A percentile compares a stretch with the other conserved stretches of the same genome.
Evolutionary conservation across 2,329 filamentous ascomycete species (phyloP).

Genomic region (Microdochium nivale): DNA sequence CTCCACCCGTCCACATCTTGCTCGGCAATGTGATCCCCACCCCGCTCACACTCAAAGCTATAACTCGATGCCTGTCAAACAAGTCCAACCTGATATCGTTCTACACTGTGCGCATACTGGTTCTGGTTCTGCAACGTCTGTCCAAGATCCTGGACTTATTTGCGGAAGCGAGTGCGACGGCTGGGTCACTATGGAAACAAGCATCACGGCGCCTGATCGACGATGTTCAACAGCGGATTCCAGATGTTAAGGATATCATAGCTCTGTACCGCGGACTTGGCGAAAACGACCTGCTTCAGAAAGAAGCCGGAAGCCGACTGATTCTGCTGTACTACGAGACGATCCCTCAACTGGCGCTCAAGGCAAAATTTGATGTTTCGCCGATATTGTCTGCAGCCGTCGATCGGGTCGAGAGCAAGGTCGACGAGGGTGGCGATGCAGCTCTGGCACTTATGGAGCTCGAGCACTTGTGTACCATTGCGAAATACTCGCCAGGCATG

Average conservation of each 20-base stretch:
- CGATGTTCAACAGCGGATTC: conserved; percentile 71
- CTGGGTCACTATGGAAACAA: conserved; percentile 57
- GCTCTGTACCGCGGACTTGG: conserved; percentile 61
- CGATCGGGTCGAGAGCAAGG: conserved; percentile 46
- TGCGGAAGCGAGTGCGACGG: conserved; percentile 28
- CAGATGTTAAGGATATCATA: conserved; percentile 74
- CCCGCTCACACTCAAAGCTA: conserved; percentile 69
- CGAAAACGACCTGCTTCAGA: conserved; percentile 62
- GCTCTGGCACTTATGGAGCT: conserved; percentile 63
- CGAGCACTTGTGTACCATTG: conserved; percentile 73
- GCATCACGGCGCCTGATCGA: conserved; percentile 59
- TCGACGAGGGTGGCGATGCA: conserved; percentile 37
- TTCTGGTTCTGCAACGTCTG: conserved; percentile 73
- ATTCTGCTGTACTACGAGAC: conserved; percentile 79
- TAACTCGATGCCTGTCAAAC: conserved; percentile 71
- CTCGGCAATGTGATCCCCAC: conserved; percentile 82
- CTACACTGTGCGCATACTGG: conserved; percentile 73
- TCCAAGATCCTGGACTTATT: conserved; percentile 54
- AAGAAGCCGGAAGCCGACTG: conserved; percentile 70
- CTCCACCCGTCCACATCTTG: conserved; percentile 70
- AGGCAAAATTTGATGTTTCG: conserved; percentile 84
- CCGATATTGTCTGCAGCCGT: conserved; percentile 63
- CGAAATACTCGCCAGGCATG: conserved; percentile 73
- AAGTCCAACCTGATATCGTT: conserved; percentile 74
- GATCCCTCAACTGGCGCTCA: conserved; percentile 68